phyloP scores from a whole-genome alignment of 306 rosid genomes.

The Corylus heterophylla region DNA sequence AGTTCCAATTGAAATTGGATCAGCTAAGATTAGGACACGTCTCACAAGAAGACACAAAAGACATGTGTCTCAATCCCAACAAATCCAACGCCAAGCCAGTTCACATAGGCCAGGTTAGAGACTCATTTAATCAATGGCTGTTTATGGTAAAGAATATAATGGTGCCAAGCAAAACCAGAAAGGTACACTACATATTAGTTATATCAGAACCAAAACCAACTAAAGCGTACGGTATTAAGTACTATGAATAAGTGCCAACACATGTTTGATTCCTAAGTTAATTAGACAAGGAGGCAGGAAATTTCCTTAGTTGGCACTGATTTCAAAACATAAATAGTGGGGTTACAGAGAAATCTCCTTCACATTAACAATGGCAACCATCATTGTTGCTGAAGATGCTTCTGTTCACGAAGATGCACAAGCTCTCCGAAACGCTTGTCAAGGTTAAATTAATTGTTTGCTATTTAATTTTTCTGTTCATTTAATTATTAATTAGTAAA shows the following conservation, averaged over 20 bases:
- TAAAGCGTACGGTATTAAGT: neutral
- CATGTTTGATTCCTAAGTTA: neutral
- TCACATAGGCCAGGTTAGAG: neutral
- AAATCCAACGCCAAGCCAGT: no score
- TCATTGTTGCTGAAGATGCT: constrained; percentile 37
- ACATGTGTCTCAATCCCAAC: no score
- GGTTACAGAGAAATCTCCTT: neutral
- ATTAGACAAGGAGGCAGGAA: neutral
- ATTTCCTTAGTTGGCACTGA: neutral
- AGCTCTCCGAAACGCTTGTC: constrained; percentile 48
- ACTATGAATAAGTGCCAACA: neutral
- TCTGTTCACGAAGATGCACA: constrained; percentile 67
- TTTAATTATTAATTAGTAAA: neutral
- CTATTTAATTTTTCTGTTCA: neutral
- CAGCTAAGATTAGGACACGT: no score
- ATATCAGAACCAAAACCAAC: neutral
- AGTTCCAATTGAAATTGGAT: no score
- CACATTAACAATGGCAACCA: constrained; percentile 46
- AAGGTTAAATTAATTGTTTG: constrained; percentile 37
- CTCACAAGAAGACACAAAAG: no score
- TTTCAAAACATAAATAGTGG: neutral
- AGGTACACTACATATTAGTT: neutral
- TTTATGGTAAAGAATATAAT: neutral
- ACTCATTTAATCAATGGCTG: neutral
- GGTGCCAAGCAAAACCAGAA: neutral